A percentile compares a stretch with the other conserved stretches of the same genome.
These are phyloP conservation scores for Taphrina communis DNA, from an alignment of 1,139 yeast species.

Conservation along the genomic window DNA sequence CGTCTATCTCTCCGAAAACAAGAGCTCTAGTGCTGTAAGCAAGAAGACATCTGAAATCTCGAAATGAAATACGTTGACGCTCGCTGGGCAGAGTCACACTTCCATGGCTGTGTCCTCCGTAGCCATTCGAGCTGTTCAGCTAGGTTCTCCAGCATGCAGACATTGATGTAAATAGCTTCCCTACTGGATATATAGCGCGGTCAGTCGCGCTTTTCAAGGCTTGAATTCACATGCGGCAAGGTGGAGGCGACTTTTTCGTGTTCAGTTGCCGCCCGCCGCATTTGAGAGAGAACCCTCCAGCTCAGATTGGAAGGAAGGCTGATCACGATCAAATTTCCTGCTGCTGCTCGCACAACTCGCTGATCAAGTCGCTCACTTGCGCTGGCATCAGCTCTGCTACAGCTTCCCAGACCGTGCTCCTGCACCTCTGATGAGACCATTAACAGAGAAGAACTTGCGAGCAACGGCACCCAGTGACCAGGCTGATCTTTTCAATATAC, in stretches of 20 bases:
- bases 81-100: conserved; percentile 12
- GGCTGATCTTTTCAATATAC: background rate
- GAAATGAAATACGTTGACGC: background rate
- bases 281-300: background rate
- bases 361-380: too few relatives aligned
- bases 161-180: background rate
- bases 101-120: conserved; percentile 8
- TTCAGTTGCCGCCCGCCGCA: conserved; percentile 10
- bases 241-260: conserved; percentile 36
- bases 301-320: background rate
- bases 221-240: background rate
- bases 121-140: conserved; percentile 34
- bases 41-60: background rate
- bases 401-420: too few relatives aligned
- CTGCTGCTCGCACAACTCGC: too few relatives aligned
- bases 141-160: conserved; percentile 30
- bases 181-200: conserved; percentile 1
- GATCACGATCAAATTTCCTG: background rate
- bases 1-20: conserved; percentile 1
- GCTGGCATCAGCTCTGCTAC: too few relatives aligned
- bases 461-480: background rate
- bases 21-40: conserved; percentile 4
- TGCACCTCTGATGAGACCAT: too few relatives aligned
- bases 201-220: conserved; percentile 12
- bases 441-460: too few relatives aligned